A percentile compares a stretch with the other conserved stretches of the same genome.
These are phyloP conservation scores for Arthrobotrys megalospora DNA, from an alignment of 2,329 filamentous ascomycete genomes.

Conservation along the genomic window DNA sequence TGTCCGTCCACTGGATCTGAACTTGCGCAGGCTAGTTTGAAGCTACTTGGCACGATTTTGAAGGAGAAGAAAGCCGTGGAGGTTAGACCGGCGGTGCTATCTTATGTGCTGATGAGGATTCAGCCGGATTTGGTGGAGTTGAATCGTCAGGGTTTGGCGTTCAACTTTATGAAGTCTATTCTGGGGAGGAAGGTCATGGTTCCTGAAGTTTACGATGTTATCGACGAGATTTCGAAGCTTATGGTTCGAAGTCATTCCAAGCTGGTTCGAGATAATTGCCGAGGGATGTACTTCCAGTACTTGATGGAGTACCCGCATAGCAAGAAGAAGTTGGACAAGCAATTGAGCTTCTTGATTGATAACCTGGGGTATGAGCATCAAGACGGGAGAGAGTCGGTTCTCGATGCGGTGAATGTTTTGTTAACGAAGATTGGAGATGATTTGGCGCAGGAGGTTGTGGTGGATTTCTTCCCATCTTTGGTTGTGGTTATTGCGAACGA, in stretches of 20 bases:
- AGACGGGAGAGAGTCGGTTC: slow-evolving; percentile 89
- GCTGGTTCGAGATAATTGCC: slow-evolving; percentile 86
- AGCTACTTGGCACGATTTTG: slow-evolving; percentile 86
- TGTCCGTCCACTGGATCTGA: slow-evolving; percentile 85
- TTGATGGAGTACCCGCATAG: slow-evolving; percentile 94
- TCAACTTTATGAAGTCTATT: slow-evolving; percentile 91
- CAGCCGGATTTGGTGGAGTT: slow-evolving; percentile 93
- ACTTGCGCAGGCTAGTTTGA: slow-evolving; percentile 87
- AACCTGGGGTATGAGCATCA: slow-evolving; percentile 93
- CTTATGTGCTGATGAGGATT: slow-evolving; percentile 84
- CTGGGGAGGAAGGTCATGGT: slow-evolving; percentile 88
- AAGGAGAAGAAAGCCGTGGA: slow-evolving; percentile 82
- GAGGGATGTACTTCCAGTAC: slow-evolving; percentile 94
- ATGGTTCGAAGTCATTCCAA: slow-evolving; percentile 98
- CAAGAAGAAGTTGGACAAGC: slow-evolving; percentile 88
- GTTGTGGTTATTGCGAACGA: slow-evolving; percentile 91
- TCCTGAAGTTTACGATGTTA: slow-evolving; percentile 87
- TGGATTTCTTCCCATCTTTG: slow-evolving; percentile 86
- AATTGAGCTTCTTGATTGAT: slow-evolving; percentile 87
- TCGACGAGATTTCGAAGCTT: slow-evolving; percentile 88
- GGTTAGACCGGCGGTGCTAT: slow-evolving; percentile 85
- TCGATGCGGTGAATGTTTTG: slow-evolving; percentile 91
- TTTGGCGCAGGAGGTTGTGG: slow-evolving; percentile 84
- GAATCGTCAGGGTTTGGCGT: slow-evolving; percentile 90
- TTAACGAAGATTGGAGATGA: slow-evolving; percentile 86